Conservation (phyloP, 331 rosid species). For the Pyrus hybrid region DNA sequence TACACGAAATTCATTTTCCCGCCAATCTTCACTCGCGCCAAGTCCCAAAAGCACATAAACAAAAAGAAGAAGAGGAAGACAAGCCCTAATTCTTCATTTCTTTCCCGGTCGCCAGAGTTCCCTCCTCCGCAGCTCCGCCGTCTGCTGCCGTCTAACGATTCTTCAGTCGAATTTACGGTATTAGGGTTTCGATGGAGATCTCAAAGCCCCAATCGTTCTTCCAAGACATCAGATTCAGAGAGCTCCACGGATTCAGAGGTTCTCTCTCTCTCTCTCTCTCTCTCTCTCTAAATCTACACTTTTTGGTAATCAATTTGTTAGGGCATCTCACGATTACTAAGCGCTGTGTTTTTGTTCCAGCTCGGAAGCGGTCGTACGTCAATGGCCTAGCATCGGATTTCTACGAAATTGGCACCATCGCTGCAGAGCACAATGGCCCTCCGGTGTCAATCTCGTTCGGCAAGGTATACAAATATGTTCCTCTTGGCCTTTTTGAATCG, state of each 20-base stretch:
- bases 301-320: background rate
- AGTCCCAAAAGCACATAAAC: background rate
- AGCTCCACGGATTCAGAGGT: slow-evolving; percentile 69
- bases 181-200: slow-evolving; percentile 31
- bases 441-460: slow-evolving; percentile 71
- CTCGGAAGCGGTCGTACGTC: slow-evolving; percentile 53
- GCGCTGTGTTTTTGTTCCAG: slow-evolving; percentile 19
- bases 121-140: background rate
- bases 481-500: background rate
- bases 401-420: slow-evolving; percentile 41
- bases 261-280: background rate
- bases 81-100: background rate
- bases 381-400: slow-evolving; percentile 26
- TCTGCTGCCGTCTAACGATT: background rate
- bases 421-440: slow-evolving; percentile 42
- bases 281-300: background rate
- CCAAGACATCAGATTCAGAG: slow-evolving; percentile 46
- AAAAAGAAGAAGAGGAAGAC: background rate
- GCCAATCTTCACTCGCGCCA: slow-evolving; percentile 26
- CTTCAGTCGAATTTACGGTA: background rate
- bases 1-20: slow-evolving; percentile 20
- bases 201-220: slow-evolving; percentile 39
- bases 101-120: background rate
- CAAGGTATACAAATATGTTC: slow-evolving; percentile 34
- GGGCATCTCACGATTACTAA: background rate